Conservation (phyloP, 164 flowering plant genomes). For the Umbellularia californica region DNA sequence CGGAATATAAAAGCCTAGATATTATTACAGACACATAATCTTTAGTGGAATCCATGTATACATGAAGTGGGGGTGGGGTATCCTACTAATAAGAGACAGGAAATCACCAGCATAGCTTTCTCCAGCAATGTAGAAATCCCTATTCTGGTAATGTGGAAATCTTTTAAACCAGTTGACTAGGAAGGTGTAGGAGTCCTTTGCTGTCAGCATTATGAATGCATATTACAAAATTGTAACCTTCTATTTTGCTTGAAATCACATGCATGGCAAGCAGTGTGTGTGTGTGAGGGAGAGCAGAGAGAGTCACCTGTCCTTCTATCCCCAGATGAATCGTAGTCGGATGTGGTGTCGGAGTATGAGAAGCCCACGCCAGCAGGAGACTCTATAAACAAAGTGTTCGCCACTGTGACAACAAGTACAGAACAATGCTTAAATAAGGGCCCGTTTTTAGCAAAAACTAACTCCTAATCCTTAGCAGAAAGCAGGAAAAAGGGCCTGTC, state of each 20-base stretch:
- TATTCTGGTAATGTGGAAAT: conserved; percentile 5
- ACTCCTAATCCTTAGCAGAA: background rate
- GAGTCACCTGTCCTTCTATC: background rate
- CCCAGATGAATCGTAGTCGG: background rate
- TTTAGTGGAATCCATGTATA: too few species aligned
- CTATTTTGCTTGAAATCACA: background rate
- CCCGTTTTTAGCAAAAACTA: background rate
- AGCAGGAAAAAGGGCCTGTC: background rate
- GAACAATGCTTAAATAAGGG: background rate
- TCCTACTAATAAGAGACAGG: too few species aligned
- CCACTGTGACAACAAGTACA: background rate
- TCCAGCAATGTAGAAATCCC: conserved; percentile 8
- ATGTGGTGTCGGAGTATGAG: conserved; percentile 6
- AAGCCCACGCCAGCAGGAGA: conserved; percentile 13
- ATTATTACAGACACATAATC: too few species aligned
- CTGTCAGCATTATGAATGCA: background rate
- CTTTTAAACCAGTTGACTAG: conserved; percentile 10
- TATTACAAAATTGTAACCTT: background rate
- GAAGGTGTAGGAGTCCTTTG: conserved; percentile 6
- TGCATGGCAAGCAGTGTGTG: background rate
- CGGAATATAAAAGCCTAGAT: conserved; percentile 1
- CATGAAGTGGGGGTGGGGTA: too few species aligned
- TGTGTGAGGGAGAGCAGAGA: background rate
- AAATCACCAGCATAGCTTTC: conserved; percentile 11
- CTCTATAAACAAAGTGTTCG: conserved; percentile 7